Percentiles rank a stretch among this genome's conserved stretches.
Evolutionary conservation across 2,329 filamentous ascomycete genomes (phyloP).

Genomic region (Rhynchosporium graminicola): DNA sequence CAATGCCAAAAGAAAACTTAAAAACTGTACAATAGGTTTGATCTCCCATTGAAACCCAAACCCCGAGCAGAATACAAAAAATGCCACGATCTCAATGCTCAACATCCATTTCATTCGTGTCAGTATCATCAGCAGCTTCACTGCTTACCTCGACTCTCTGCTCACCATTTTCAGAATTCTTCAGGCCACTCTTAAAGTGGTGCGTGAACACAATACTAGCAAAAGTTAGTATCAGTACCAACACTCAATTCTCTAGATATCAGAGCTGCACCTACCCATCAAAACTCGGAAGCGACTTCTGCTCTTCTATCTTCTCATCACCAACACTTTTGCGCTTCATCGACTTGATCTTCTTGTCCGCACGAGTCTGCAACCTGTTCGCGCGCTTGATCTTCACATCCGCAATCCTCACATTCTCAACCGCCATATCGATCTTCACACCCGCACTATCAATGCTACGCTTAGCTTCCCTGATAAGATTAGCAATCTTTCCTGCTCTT

Average conservation of each 20-base stretch:
- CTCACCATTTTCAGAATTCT: neutral
- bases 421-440: neutral
- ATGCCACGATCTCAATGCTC: too few relatives aligned
- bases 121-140: too few relatives aligned
- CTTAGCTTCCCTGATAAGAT: neutral
- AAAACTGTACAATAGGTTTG: too few relatives aligned
- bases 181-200: neutral
- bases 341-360: neutral
- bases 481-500: neutral
- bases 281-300: neutral
- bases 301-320: neutral
- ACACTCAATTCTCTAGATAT: neutral
- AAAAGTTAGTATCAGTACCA: neutral
- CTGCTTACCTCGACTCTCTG: too few relatives aligned
- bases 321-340: neutral
- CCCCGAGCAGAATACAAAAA: too few relatives aligned
- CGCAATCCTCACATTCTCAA: neutral
- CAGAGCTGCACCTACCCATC: neutral
- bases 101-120: too few relatives aligned
- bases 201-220: neutral
- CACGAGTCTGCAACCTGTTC: neutral
- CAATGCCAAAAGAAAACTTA: too few relatives aligned
- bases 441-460: neutral
- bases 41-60: too few relatives aligned
- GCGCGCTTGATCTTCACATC: constrained; percentile 1